phyloP scores from a whole-genome alignment of 495 filamentous ascomycete species.

The Bathelium albidoporum region DNA sequence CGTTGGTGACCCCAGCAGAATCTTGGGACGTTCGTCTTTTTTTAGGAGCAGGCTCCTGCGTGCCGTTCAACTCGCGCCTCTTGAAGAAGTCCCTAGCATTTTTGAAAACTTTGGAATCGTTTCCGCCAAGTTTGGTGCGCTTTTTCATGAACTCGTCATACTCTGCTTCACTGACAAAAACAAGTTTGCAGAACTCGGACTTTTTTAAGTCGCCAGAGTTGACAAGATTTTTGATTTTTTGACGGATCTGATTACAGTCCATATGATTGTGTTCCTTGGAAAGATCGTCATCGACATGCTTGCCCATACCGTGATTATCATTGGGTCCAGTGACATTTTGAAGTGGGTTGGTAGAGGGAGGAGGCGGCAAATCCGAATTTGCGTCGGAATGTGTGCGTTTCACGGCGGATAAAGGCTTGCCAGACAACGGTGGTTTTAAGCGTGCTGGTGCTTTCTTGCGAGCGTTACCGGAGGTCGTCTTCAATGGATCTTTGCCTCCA shows the following conservation, averaged over 20 bases:
- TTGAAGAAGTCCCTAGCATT: too few species aligned
- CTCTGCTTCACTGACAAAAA: too few species aligned
- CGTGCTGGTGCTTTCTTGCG: not conserved
- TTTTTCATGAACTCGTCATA: too few species aligned
- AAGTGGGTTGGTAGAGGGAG: not conserved
- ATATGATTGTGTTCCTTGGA: too few species aligned
- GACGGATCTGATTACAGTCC: too few species aligned
- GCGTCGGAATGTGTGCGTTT: not conserved
- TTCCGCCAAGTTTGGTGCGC: too few species aligned
- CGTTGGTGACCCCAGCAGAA: not conserved
- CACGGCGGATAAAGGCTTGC: not conserved
- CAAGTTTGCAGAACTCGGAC: too few species aligned
- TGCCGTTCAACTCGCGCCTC: too few species aligned
- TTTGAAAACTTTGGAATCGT: too few species aligned
- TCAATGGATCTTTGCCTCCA: not conserved
- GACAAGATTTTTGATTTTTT: too few species aligned
- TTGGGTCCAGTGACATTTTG: not conserved
- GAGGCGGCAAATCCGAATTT: not conserved
- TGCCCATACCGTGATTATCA: not conserved
- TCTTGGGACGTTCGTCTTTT: not conserved
- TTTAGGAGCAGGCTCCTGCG: not conserved
- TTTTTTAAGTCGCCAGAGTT: too few species aligned
- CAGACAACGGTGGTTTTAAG: not conserved
- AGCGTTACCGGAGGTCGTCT: not conserved
- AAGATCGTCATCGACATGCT: not conserved